Evolutionary conservation across 345 rosid species (phyloP).

Genomic region (Pelargonium nanum): DNA sequence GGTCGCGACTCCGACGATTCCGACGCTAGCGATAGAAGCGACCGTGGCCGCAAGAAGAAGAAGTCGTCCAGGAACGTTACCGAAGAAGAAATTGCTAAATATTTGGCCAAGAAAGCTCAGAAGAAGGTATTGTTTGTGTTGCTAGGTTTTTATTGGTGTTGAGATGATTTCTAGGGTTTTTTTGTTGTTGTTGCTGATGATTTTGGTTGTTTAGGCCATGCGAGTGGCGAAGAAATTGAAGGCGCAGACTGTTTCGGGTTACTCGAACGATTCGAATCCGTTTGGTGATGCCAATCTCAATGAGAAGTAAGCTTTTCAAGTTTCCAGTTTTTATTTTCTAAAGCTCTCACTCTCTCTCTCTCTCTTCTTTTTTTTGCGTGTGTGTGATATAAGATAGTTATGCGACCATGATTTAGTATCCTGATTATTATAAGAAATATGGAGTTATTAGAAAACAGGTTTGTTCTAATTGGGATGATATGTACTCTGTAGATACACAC

Average conservation of each 20-base stretch:
- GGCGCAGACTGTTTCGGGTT: conserved; percentile 63
- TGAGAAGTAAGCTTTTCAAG: conserved; percentile 46
- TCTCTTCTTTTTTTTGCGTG: not conserved
- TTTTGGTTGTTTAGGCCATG: conserved; percentile 36
- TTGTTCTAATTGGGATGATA: too few species aligned
- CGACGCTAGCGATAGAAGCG: conserved; percentile 27
- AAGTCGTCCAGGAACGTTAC: conserved; percentile 37
- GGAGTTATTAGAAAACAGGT: too few species aligned
- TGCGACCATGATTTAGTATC: too few species aligned
- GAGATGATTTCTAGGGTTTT: not conserved
- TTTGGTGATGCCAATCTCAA: conserved; percentile 93
- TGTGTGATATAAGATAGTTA: not conserved
- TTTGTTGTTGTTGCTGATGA: not conserved
- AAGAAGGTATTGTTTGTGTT: conserved; percentile 38
- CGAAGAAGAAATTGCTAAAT: conserved; percentile 60
- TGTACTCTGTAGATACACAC: too few species aligned
- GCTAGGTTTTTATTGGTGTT: not conserved
- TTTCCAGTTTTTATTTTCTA: not conserved
- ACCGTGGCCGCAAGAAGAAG: conserved; percentile 30
- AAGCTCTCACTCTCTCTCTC: not conserved
- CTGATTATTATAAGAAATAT: too few species aligned
- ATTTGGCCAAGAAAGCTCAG: conserved; percentile 69
- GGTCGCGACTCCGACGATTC: conserved; percentile 19
- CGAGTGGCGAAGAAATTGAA: conserved; percentile 72
- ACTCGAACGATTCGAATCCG: conserved; percentile 90